Conservation (phyloP, 2,329 filamentous ascomycete genomes). For the Tolypocladium tundrense region DNA sequence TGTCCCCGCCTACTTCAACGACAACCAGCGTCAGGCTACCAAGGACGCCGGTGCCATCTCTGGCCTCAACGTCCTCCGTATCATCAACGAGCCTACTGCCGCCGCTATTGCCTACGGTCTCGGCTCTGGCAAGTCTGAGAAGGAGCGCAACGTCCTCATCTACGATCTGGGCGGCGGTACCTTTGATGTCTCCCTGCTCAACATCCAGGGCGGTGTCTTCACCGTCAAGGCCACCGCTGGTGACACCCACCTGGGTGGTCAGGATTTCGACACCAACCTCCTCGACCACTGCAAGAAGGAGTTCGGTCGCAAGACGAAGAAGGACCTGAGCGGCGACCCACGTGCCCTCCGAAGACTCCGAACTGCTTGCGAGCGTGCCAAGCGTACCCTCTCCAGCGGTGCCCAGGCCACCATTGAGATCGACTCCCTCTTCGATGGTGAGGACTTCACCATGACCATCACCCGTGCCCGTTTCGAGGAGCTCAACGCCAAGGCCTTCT, state of each 20-base stretch:
- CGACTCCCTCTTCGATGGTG: constrained; percentile 94
- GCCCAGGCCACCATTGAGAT: constrained; percentile 98
- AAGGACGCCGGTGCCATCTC: constrained; percentile 98
- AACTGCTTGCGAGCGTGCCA: constrained; percentile 98
- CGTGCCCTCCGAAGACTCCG: constrained; percentile 92
- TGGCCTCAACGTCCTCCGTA: constrained; percentile 96
- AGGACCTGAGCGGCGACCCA: constrained; percentile 71
- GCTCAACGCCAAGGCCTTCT: constrained; percentile 91
- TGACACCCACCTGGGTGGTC: constrained; percentile 92
- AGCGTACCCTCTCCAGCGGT: constrained; percentile 95
- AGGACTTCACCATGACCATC: constrained; percentile 95
- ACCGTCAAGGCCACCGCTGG: constrained; percentile 97
- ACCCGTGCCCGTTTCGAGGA: constrained; percentile 99
- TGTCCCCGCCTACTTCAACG: constrained; percentile 99
- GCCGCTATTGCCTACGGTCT: constrained; percentile 98
- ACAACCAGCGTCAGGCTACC: constrained; percentile 99
- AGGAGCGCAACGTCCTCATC: constrained; percentile 98
- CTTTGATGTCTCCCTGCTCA: constrained; percentile 98
- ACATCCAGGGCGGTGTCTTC: constrained; percentile 99
- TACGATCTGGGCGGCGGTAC: constrained; percentile 99
- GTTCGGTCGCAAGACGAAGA: constrained; percentile 66
- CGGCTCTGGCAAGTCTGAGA: constrained; percentile 85
- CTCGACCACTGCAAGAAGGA: constrained; percentile 97
- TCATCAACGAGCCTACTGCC: constrained; percentile 99
- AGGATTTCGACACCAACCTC: constrained; percentile 94